phyloP scores from a whole-genome alignment of 257 asterid genomes.

The Solanum pimpinellifolium region DNA sequence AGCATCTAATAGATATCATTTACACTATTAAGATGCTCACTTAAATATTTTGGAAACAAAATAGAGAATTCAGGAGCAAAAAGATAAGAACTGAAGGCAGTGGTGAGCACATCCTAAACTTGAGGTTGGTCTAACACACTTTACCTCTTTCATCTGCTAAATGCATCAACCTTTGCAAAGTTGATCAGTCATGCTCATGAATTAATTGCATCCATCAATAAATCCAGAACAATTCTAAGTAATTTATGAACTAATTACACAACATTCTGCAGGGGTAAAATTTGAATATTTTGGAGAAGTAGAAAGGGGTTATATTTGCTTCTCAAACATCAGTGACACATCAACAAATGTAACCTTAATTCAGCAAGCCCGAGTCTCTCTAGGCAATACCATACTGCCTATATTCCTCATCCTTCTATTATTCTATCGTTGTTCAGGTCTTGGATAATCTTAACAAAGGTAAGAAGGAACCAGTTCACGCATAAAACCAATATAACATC shows the following conservation, averaged over 20 bases:
- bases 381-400: not conserved
- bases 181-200: not conserved
- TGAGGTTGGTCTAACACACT: not conserved
- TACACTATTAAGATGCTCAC: not conserved
- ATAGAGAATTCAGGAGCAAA: not conserved
- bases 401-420: not conserved
- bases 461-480: not conserved
- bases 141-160: not conserved
- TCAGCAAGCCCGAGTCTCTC: not conserved
- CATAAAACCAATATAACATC: not conserved
- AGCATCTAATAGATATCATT: not conserved
- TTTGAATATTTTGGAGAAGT: not conserved
- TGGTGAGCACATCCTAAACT: not conserved
- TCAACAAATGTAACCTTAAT: not conserved
- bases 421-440: not conserved
- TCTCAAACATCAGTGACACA: not conserved
- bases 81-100: not conserved
- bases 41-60: not conserved
- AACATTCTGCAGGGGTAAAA: not conserved
- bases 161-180: not conserved
- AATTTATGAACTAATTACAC: not conserved
- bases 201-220: not conserved
- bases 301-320: not conserved
- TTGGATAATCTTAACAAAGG: not conserved
- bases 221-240: not conserved